These are phyloP conservation scores for Daldinia caldariorum DNA, from an alignment of 495 filamentous ascomycete genomes.

Conservation along the genomic window DNA sequence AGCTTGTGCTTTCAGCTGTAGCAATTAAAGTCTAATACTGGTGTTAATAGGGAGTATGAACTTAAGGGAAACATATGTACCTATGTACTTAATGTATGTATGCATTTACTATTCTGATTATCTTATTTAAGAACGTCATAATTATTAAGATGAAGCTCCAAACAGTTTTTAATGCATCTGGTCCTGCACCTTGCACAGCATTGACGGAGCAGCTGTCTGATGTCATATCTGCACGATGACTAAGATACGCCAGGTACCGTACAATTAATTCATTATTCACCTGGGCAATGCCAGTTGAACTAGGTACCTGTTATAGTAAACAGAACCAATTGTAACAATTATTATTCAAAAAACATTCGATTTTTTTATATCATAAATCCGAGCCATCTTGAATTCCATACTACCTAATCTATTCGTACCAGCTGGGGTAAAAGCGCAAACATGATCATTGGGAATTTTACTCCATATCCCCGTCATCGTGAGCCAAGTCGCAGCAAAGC, in stretches of 20 bases:
- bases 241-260: too few species aligned
- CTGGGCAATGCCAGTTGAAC: too few species aligned
- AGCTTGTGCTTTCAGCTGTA: not conserved
- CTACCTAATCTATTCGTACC: not conserved
- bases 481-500: constrained; percentile 31
- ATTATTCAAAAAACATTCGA: not conserved
- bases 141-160: not conserved
- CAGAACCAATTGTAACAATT: not conserved
- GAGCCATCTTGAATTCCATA: not conserved
- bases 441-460: constrained; percentile 13
- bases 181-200: too few species aligned
- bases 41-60: too few species aligned
- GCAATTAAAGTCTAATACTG: not conserved
- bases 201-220: constrained; percentile 3
- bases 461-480: constrained; percentile 27
- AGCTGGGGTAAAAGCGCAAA: not conserved
- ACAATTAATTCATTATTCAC: too few species aligned
- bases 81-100: too few species aligned
- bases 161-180: not conserved
- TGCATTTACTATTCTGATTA: too few species aligned
- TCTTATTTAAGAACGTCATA: not conserved
- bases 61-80: too few species aligned
- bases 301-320: too few species aligned
- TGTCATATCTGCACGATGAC: not conserved
- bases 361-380: not conserved